phyloP scores from a whole-genome alignment of 2,329 filamentous ascomycete genomes.

The Alternaria consortialis region DNA sequence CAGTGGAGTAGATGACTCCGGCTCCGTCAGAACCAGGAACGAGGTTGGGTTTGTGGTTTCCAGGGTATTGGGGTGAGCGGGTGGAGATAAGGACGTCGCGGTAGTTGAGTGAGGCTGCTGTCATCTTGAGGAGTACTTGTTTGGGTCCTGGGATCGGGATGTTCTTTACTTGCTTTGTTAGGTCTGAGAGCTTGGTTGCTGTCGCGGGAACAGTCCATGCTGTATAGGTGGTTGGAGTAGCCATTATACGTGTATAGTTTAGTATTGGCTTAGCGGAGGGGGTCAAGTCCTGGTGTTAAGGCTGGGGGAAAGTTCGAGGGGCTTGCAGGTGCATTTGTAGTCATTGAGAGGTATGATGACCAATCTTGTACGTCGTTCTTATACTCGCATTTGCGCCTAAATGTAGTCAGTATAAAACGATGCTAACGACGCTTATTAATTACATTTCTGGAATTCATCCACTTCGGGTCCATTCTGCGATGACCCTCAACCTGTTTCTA shows the following conservation, averaged over 20 bases:
- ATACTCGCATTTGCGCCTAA: background rate
- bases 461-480: background rate
- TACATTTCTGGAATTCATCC: background rate
- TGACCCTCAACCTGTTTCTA: background rate
- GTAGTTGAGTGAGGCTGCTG: constrained; percentile 37
- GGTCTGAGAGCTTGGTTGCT: constrained; percentile 4
- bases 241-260: background rate
- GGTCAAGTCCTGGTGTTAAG: background rate
- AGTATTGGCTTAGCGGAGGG: background rate
- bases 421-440: background rate
- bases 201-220: constrained; percentile 15
- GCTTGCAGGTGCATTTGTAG: no score
- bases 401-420: background rate
- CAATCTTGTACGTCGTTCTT: background rate
- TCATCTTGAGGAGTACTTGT: constrained; percentile 31
- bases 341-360: no score
- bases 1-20: constrained; percentile 35
- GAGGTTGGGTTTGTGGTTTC: constrained; percentile 21
- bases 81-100: constrained; percentile 28
- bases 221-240: background rate
- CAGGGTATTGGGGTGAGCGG: constrained; percentile 25
- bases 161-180: background rate
- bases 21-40: constrained; percentile 33
- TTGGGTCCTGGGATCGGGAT: constrained; percentile 10
- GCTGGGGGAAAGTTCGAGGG: background rate